Evolutionary conservation across 2,329 filamentous ascomycete species (phyloP).

Genomic region (Ophiosphaerella herpotricha): DNA sequence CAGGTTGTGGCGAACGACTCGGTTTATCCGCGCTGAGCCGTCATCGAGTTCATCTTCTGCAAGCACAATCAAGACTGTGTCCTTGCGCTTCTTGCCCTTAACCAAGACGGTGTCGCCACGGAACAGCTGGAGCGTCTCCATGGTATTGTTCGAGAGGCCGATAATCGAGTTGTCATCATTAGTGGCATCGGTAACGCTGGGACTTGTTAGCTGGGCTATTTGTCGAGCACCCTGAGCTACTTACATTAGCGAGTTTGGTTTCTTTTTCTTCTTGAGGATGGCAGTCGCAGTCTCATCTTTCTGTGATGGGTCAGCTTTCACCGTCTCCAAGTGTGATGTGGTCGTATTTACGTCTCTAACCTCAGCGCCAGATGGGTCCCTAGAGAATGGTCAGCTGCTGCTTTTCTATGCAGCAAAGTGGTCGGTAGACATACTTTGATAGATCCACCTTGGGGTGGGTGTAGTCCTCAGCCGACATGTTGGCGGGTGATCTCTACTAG

Average conservation of each 20-base stretch:
- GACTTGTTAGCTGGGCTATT: conserved; percentile 18
- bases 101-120: conserved; percentile 97
- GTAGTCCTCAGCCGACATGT: conserved; percentile 58
- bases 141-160: conserved; percentile 95
- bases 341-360: conserved; percentile 70
- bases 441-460: conserved; percentile 56
- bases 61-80: conserved; percentile 95
- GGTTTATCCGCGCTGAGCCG: conserved; percentile 95
- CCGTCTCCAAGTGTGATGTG: conserved; percentile 11
- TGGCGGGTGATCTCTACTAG: conserved; percentile 23
- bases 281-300: conserved; percentile 92
- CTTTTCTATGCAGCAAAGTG: conserved; percentile 9
- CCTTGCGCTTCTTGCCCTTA: conserved; percentile 99
- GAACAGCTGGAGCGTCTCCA: conserved; percentile 98
- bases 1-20: conserved; percentile 96
- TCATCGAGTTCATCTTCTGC: conserved; percentile 98
- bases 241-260: conserved; percentile 98
- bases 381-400: conserved; percentile 55
- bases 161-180: conserved; percentile 99
- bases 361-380: conserved; percentile 88
- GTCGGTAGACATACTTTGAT: conserved; percentile 45
- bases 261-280: conserved; percentile 99
- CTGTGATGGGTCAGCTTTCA: conserved; percentile 54
- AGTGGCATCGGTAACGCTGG: conserved; percentile 92
- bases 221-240: conserved; percentile 37